A percentile compares a stretch with the other conserved stretches of the same genome.
Evolutionary conservation across 177 flowering plant species (phyloP).

Genomic region (Tripterygium wilfordii): DNA sequence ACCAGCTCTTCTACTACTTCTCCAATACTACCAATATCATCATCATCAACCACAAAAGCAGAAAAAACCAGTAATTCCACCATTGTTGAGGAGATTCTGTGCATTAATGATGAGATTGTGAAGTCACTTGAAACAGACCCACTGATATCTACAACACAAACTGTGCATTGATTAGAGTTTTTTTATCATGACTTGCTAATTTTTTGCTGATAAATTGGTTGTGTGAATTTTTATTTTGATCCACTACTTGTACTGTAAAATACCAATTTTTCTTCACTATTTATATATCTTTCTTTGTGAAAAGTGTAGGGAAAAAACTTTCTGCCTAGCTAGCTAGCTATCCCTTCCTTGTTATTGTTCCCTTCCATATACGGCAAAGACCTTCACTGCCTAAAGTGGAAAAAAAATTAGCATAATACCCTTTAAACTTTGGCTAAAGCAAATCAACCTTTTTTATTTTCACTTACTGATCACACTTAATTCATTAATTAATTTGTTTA

Average conservation of each 20-base stretch:
- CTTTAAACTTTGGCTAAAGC: conserved; percentile 1
- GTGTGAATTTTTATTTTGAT: not conserved
- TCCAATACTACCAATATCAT: conserved; percentile 16
- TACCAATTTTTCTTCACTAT: not conserved
- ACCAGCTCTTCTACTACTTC: conserved; percentile 15
- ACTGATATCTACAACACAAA: conserved; percentile 24
- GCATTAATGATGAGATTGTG: conserved; percentile 33
- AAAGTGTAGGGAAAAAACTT: too few species aligned
- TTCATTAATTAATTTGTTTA: too few species aligned
- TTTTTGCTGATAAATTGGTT: not conserved
- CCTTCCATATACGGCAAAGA: conserved; percentile 36
- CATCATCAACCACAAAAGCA: not conserved
- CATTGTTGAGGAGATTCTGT: conserved; percentile 42
- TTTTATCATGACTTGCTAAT: too few species aligned
- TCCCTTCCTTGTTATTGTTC: conserved; percentile 26
- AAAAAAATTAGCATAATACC: conserved; percentile 22
- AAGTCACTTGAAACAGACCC: conserved; percentile 63
- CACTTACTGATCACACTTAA: too few species aligned
- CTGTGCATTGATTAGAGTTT: conserved; percentile 12
- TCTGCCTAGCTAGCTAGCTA: not conserved
- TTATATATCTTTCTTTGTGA: not conserved
- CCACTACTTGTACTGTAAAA: not conserved
- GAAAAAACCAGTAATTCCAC: not conserved
- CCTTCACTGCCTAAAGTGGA: conserved; percentile 39
- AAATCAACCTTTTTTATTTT: conserved; percentile 1